Percentiles rank a stretch among this genome's conserved stretches.
These are phyloP conservation scores for Trichoderma orchidacearum DNA, from an alignment of 495 filamentous ascomycete genomes.

Conservation along the genomic window DNA sequence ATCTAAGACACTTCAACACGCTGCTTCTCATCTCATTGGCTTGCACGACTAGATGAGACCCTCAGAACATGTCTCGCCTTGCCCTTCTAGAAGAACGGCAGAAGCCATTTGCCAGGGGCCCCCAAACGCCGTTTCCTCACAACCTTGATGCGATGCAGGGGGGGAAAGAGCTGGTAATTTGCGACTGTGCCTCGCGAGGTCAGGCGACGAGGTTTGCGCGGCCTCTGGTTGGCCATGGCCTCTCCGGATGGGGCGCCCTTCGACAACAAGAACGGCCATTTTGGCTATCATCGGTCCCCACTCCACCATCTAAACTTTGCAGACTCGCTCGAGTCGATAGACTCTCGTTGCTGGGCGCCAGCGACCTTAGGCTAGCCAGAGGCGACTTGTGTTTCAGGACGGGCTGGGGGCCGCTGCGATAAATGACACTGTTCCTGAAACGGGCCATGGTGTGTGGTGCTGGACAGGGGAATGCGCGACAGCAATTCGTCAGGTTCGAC, in stretches of 20 bases:
- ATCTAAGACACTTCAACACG: neutral
- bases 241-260: neutral
- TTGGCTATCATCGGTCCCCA: neutral
- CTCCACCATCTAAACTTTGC: neutral
- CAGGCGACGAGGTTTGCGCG: neutral
- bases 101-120: neutral
- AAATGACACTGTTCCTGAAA: constrained; percentile 1
- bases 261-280: neutral
- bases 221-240: neutral
- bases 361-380: neutral
- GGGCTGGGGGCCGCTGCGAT: neutral
- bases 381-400: neutral
- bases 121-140: neutral
- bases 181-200: neutral
- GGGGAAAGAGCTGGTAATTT: neutral
- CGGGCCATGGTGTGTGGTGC: neutral
- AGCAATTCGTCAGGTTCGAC: neutral
- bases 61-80: neutral
- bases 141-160: neutral
- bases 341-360: neutral
- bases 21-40: neutral
- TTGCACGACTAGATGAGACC: neutral
- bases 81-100: neutral
- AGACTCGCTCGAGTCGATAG: neutral
- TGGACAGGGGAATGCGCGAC: neutral